Base-by-base conservation (phyloP, 2,329 filamentous ascomycete genomes). In the Cephalotrichum gorgonifer region DNA sequence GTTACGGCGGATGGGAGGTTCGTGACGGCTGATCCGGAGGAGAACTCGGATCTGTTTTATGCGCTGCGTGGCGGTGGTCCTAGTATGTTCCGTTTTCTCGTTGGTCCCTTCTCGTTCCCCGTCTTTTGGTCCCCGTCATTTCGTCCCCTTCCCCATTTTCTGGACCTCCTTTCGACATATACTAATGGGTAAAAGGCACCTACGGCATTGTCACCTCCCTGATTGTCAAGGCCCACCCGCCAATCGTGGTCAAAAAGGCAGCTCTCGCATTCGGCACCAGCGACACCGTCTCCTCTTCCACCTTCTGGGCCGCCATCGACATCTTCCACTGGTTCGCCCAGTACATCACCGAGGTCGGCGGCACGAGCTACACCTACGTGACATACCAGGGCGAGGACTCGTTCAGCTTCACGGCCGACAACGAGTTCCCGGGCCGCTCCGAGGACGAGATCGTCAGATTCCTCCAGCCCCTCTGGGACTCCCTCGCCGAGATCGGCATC, bases 31-130 rank as follows among this genome's bases (percentile, higher is more conserved):
- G 69, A 62, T n/a, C 58, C 59, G 27, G 63, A 60, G 20, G 53
- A 64, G 33, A 68, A 76, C 50, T 28, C 62, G 1, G 73, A 76
- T 45, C 60, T 77, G 3, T 76, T 69, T 60, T 75, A 70, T 69
- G 73, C 72, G 2, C 62, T 76, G 27, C 61, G 68, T 14, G 73
- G 73, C 22, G 73, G 67, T 11, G 71, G 71, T 50, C 51, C 51
- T 9, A 27, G 45, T 47, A 25, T 26, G 44, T 15, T 28, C 26
- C 25, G 6, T 25, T 20, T 7, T 27, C 25, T n/a, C n/a, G n/a
- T n/a, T n/a, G n/a, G n/a, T n/a, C n/a, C n/a, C n/a, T n/a, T n/a
- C n/a, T n/a, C n/a, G n/a, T n/a, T n/a, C n/a, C n/a, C n/a, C n/a
- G n/a, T n/a, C n/a, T n/a, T n/a, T n/a, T n/a, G n/a, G n/a, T n/a